Base-by-base conservation (phyloP, 1,139 yeast genomes). In the Komagataea norvegica region DNA sequence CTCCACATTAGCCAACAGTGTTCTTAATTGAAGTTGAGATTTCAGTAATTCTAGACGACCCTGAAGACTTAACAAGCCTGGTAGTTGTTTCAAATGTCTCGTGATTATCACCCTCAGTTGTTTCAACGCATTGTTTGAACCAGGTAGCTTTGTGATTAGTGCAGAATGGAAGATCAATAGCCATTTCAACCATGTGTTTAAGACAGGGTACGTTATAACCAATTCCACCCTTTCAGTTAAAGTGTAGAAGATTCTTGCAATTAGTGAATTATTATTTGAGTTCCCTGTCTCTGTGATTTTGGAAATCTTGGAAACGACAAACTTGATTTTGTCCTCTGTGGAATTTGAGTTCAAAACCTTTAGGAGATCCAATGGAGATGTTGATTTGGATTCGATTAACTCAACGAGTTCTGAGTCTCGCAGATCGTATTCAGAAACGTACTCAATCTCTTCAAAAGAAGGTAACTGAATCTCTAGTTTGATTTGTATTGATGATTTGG, bases 161-260 rank as follows among this genome's bases (percentile, higher is more conserved):
- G 85, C 79, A 11, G 93, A 91, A 55, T 86, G 94, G 31, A 77
- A 74, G 30, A 86, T 74, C 46, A 86, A 65, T 28, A 83, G 71
- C 86, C 93, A 84, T 56, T 87, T 84, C 51, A 88, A 74, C 94
- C 96, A 84, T 36, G 74, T 70, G 45, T 80, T 79, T 45, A 88
- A 69, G 39, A 77, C 77, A 27, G 77, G 79, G 33, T 88, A 84
- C 49, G 68, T 61, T 8, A 78, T 76, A 8, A 70, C 63, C 36
- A 86, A 72, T 30, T 84, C 78, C 43, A 83, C 70, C 52, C 79
- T 70, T 51, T 79, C 84, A 4, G 87, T 79, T 21, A 85, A 61
- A 41, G 79, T 67, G 49, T 80, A 87, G 48, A 83, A 66, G 29
- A 86, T 64, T n/a, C 68, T 59, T 6, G 79, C 77, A 1, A 87